These are phyloP conservation scores for Geotrichum bryndzae DNA, from an alignment of 1,139 yeast species.

Conservation along the genomic window DNA sequence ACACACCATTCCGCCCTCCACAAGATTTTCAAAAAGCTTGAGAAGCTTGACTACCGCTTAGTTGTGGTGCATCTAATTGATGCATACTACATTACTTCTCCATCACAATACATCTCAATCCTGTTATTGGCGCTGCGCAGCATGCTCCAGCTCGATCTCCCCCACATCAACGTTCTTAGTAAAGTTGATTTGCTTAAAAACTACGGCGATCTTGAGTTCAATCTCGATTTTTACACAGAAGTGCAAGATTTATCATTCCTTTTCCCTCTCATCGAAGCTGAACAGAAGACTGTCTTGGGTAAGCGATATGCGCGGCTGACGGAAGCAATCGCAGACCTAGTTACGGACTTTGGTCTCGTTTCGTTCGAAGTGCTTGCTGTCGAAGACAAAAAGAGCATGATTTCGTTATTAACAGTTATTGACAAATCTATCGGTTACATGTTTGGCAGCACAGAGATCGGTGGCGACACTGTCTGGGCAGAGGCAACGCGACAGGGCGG, in stretches of 20 bases:
- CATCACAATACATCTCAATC: constrained; percentile 86
- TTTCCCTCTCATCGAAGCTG: constrained; percentile 64
- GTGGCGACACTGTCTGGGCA: constrained; percentile 95
- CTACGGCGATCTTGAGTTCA: constrained; percentile 59
- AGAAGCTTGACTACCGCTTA: constrained; percentile 63
- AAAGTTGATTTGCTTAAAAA: constrained; percentile 76
- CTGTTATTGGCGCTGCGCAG: constrained; percentile 76
- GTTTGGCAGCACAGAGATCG: constrained; percentile 86
- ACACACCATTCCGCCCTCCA: constrained; percentile 84
- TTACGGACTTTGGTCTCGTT: constrained; percentile 81
- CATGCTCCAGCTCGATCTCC: constrained; percentile 88
- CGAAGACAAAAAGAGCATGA: constrained; percentile 90
- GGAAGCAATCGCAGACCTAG: constrained; percentile 71
- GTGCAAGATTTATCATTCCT: constrained; percentile 76
- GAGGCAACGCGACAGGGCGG: constrained; percentile 85
- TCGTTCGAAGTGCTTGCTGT: constrained; percentile 84
- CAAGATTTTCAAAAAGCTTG: constrained; percentile 63
- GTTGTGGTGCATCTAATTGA: constrained; percentile 88
- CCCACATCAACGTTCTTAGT: constrained; percentile 86
- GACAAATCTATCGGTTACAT: constrained; percentile 93
- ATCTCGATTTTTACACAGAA: constrained; percentile 81
- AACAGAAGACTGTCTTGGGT: constrained; percentile 56
- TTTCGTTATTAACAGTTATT: constrained; percentile 61
- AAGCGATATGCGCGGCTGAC: constrained; percentile 64
- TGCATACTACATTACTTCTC: constrained; percentile 75